Evolutionary conservation across 2,329 filamentous ascomycete species (phyloP), one percentile per base, ranked within the genome.

Genomic region (Pestalotiopsis sp.): DNA sequence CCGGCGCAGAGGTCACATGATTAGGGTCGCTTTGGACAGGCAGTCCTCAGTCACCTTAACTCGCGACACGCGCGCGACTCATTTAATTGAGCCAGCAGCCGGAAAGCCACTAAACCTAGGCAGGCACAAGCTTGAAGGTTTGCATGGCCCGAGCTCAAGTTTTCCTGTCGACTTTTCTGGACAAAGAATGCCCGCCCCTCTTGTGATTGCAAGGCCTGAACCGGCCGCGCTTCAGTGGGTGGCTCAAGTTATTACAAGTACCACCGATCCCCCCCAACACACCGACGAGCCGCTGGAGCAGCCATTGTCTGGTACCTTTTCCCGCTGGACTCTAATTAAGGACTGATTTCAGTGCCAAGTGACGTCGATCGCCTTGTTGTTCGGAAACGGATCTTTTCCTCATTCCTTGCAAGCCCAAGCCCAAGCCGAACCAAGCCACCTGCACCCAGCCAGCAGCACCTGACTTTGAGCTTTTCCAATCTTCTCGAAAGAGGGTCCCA

Each of bases 21-120:
- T 67, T 67, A 67, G 66, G 66, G 66, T 67, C 66, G 59, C 40
- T 62, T 62, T 35, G 14, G 56, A 35, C 56, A 35, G 56, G 48
- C 48, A 20, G 48, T 20, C 11, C 14, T 17, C 14, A 55, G 9
- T 20, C 48, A 55, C 48, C 48, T 58, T 10, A 35, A 26, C n/a
- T 58, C 56, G 26, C 56, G 56, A 26, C 13, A 22, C 56, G 44
- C 44, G 44, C 44, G 44, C 44, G 17, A 52, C 20, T 52, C 44
- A 20, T 52, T 52, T 22, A 52, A 22, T 52, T 52, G 44, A 57
- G 55, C 24, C 55, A 30, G n/a, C 20, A 57, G 55, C 20, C 48
- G 20, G 48, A 14, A 14, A 11, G 22, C 56, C 22, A 26, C 17
- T 10, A n/a, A 13, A 26, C 56, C 56, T 9, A 26, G 24, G 20